A percentile compares a stretch with the other conserved stretches of the same genome.
These are phyloP conservation scores for Puccinia sorghi DNA, from an alignment of 1,284 basidiomycete genomes.

Conservation along the genomic window DNA sequence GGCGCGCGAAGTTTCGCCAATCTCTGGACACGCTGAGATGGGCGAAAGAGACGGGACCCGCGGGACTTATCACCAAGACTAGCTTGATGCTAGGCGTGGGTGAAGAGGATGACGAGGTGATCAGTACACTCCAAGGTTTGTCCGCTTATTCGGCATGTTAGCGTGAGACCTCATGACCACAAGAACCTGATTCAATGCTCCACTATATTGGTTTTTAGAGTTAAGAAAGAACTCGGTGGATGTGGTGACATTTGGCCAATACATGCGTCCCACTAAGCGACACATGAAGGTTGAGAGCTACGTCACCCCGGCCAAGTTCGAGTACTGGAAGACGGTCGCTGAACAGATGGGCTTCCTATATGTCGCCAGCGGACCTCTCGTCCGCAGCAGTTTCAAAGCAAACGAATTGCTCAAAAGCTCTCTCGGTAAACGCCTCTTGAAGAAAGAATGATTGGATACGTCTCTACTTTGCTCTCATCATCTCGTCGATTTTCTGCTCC, in stretches of 20 bases:
- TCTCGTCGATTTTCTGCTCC: background rate
- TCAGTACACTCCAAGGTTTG: conserved; percentile 78
- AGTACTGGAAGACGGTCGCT: conserved; percentile 83
- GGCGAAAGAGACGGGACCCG: conserved; percentile 68
- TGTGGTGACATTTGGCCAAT: conserved; percentile 98
- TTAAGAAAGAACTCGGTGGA: conserved; percentile 85
- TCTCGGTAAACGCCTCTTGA: conserved; percentile 51
- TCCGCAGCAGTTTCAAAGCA: conserved; percentile 93
- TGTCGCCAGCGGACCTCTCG: conserved; percentile 92
- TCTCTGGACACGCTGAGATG: conserved; percentile 80
- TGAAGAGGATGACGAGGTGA: conserved; percentile 79
- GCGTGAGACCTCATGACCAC: no score
- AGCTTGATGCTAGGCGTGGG: conserved; percentile 99
- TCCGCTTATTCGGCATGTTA: conserved; percentile 38
- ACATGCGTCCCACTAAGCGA: conserved; percentile 97
- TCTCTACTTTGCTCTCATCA: background rate
- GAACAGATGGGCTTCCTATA: conserved; percentile 95
- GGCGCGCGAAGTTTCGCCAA: conserved; percentile 87
- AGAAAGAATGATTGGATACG: conserved; percentile 41
- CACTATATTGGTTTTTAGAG: conserved; percentile 62
- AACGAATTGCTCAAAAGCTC: conserved; percentile 59
- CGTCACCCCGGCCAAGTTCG: conserved; percentile 89
- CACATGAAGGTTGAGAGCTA: conserved; percentile 99
- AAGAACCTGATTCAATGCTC: background rate
- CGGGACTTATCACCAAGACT: conserved; percentile 90